phyloP scores from a whole-genome alignment of 768 basidiomycete genomes.

The Chalciporus piperatus region DNA sequence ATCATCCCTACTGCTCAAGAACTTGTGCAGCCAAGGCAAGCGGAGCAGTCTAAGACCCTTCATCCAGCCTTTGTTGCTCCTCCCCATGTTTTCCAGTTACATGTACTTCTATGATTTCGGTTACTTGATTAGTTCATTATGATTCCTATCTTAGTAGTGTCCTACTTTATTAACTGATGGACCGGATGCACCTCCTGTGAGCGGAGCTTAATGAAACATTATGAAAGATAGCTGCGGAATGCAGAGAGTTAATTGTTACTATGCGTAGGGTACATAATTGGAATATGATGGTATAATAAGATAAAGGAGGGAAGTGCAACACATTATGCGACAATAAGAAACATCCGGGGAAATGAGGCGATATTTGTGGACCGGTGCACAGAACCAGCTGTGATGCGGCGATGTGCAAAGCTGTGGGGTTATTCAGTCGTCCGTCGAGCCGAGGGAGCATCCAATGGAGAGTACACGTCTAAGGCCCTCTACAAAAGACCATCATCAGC shows the following conservation, averaged over 20 bases:
- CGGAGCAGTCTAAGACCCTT: constrained; percentile 10
- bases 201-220: neutral
- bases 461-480: constrained; percentile 31
- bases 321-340: neutral
- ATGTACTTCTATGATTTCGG: neutral
- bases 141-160: constrained; percentile 16
- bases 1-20: constrained; percentile 33
- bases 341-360: neutral
- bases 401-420: neutral
- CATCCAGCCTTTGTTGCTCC: neutral
- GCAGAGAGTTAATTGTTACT: neutral
- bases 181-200: neutral
- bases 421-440: constrained; percentile 10
- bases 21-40: constrained; percentile 29
- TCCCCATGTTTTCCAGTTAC: neutral
- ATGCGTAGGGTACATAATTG: neutral
- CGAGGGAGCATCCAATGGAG: constrained; percentile 15
- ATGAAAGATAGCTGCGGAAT: neutral
- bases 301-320: neutral
- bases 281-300: neutral
- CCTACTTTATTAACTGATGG: constrained; percentile 5
- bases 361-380: neutral
- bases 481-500: constrained; percentile 11
- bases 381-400: neutral
- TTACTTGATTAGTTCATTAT: constrained; percentile 16